Base-by-base conservation (phyloP, 306 rosid species). In the Quillaja saponaria region DNA sequence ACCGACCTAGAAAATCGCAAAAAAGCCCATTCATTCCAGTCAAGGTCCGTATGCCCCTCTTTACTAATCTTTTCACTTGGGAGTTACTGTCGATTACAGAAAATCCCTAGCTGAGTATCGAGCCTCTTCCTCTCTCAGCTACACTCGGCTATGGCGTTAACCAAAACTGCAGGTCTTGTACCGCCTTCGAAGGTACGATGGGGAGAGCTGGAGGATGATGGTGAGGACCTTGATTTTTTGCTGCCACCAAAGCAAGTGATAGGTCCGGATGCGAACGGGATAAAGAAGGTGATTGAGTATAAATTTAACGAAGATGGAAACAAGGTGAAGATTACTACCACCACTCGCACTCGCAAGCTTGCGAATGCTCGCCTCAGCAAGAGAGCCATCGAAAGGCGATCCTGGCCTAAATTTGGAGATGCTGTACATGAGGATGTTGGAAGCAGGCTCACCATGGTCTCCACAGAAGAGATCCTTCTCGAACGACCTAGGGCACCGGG, bases 401-500 rank as follows among this genome's bases (percentile, higher is more conserved):
- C 76, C 1, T 91, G 98, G 98, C 80, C 90, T 13, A 91, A 91
- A 76, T 91, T 91, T 65, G 98, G 96, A 0, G 95, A 88, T 46
- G 96, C 96, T 6, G 85, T 82, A 0, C 86, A 88, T 7, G 96
- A 91, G 59, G 98, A 91, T 3, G 90, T 91, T 16, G 90, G 95
- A 18, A 69, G 76, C 52, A 77, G 92, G 54, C 98, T 88, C 61
- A 91, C 98, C 35, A 79, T 91, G 95, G 84, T 91, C 33, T 91
- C 98, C 71, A 91, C 98, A 0, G 98, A 91, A 55, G 98, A 91
- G 81, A 88, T 91, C 67, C 55, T 84, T 49, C 87, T 91, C 5
- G 96, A 91, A 76, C 95, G 95, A 16, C 91, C 98, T 41, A 84
- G 85, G 77, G 88, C 96, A 51, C 95, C 80, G 0, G 97, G 97